Evolutionary conservation across 2,329 filamentous ascomycete species (phyloP), one percentile per base, ranked within the genome.

Genomic region (Paracorniculantispora psalliotae): DNA sequence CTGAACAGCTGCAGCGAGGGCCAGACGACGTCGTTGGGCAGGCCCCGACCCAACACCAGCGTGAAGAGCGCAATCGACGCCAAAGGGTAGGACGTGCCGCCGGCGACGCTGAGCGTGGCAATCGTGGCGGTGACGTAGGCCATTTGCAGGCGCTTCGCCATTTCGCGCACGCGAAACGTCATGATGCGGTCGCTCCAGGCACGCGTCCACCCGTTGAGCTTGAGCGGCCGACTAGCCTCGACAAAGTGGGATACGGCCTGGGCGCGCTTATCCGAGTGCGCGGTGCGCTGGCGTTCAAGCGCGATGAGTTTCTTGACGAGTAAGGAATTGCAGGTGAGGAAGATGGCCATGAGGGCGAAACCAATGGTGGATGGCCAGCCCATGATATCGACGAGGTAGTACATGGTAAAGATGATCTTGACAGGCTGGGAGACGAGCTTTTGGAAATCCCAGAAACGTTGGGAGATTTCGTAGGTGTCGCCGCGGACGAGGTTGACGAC

Each of bases 361-460:
- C 90, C 90, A 7, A 92, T 72, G 28, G 93, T 79, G 47, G 90
- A 92, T 0, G 91, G 82, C 76, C 89, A 91, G 0, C 92, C 92
- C 54, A 96, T 84, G 55, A 96, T 81, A 61, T 83, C 86, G 6
- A 96, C 79, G 13, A 85, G 74, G 13, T 90, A 81, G 64, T 75
- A 75, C 15, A 75, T 68, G 0, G 91, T 89, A 4, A 96, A 77
- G 1, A 91, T 67, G n/a, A 93, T 81, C 61, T 88, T 89, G 17
- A 94, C 72, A 0, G 92, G 92, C 62, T 89, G 90, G 3, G 87
- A 87, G 43, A 96, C 76, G 1, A 96, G 76, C n/a, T 79, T 79
- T 2, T 89, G 82, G 55, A 94, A 89, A 61, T 96, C 92, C 92
- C 92, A 96, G 66, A 96, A 94, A 46, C 89, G 77, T 67, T 93